Base-by-base conservation (phyloP, 2,329 filamentous ascomycete species). In the Aspergillus amoenus region DNA sequence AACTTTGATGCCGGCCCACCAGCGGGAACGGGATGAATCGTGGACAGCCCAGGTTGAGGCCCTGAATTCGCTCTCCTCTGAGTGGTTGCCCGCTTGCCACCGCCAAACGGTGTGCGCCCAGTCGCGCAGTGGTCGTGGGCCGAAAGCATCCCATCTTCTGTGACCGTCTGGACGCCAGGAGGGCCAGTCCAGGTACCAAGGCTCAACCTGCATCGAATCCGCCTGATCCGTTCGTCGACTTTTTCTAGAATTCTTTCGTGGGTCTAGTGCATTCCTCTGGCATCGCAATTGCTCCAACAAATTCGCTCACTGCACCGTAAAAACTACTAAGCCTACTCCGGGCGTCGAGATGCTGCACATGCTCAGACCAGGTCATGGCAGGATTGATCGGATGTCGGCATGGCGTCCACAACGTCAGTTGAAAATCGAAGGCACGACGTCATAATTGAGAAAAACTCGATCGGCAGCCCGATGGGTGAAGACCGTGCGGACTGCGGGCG, bases 241-340 rank as follows among this genome's bases (percentile, higher is more conserved):
- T 68, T 62, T 73, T 73, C 70, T 72, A 71, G 70, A 73, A 73
- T 63, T 46, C 56, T 65, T 49, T 58, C 57, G 55, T 63, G 64
- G 64, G 58, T 62, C 62, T 51, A 61, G 62, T 56, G 64, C 64
- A 62, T 56, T 46, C 18, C 34, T 22, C 55, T 63, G 40, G 18
- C 32, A 34, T 52, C 37, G 17, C 34, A 42, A 43, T 32, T 8
- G 27, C 27, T 42, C 27, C 17, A 22, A 37, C 34, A 42, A 30
- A 42, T 37, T 57, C 40, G 18, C 27, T 49, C 37, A 32, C 12
- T 40, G 24, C 41, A 24, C 39, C 17, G 21, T 45, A 24, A 17
- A 32, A 22, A 17, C 27, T 39, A n/a, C 34, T 42, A 22, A 45
- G 43, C 13, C 43, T 45, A 45, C 41, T 44, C 41, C 21, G 41